Base-by-base conservation (phyloP, 2,329 filamentous ascomycete genomes). In the Trichoderma harzianum region DNA sequence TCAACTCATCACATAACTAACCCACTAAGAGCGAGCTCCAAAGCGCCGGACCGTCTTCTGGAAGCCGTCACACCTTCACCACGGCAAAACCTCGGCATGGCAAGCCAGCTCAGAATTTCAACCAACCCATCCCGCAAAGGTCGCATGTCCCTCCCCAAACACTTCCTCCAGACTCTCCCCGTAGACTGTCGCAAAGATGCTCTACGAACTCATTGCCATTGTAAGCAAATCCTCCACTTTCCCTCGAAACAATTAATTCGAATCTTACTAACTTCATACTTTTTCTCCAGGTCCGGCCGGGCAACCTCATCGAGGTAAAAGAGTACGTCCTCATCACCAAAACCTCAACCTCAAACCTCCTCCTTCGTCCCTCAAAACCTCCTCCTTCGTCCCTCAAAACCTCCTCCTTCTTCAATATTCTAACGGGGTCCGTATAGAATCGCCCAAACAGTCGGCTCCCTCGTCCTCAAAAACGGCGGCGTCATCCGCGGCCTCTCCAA, bases 141-240 rank as follows among this genome's bases (percentile, higher is more conserved):
- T 62, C 57, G 57, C 61, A 69, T 62, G 71, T 66, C 72, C 75
- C 24, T 63, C 24, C 24, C 24, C 39, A 51, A 55, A 18, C n/a
- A 30, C n/a, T 4, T 36, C 39, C 26, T 57, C 18, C 36, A 68
- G 32, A 39, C 36, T 43, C 7, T n/a, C 39, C 75, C 21, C 43
- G 74, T 76, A 76, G 75, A 82, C 77, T 77, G 77, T 76, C 78
- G 74, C 76, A 80, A 87, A 82, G 76, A 98, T 99, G 96, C 86
- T 99, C 84, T 99, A 99, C 87, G 96, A 99, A 86, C 86, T 98
- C 79, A 96, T 99, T 83, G 96, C 93, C 82, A 92, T 98, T 84
- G 96, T 98, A 85, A 79, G 92, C 32, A n/a, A 58, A 58, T 7
- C 85, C 12, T 8, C 3, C 7, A 18, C 53, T 6, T 6, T 2